These are phyloP conservation scores for Globisporangium spinosum DNA, from an alignment of 352 stramenopile genomes.

Conservation along the genomic window DNA sequence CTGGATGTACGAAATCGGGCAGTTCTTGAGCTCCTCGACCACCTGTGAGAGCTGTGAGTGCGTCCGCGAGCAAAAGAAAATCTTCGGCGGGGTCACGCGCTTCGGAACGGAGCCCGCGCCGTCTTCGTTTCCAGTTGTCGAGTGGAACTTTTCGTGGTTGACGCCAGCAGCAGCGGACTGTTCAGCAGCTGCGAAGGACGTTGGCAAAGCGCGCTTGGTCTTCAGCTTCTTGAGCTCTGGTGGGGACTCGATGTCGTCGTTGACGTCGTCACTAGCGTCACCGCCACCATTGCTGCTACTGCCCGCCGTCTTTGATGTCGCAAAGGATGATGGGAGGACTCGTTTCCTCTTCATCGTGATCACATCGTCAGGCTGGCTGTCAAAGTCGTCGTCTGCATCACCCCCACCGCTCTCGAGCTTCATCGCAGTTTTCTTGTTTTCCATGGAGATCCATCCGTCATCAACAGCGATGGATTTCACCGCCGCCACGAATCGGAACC, in stretches of 20 bases:
- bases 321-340: slow-evolving; percentile 3
- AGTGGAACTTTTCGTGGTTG: slow-evolving; percentile 25
- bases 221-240: slow-evolving; percentile 18
- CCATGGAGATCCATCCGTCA: slow-evolving; percentile 45
- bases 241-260: slow-evolving; percentile 10
- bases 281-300: not conserved
- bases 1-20: slow-evolving; percentile 53
- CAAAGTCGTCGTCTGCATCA: slow-evolving; percentile 12
- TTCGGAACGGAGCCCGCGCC: not conserved
- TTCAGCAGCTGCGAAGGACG: slow-evolving; percentile 22
- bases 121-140: not conserved
- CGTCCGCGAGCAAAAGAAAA: slow-evolving; percentile 88
- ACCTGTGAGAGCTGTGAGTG: slow-evolving; percentile 85
- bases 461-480: slow-evolving; percentile 11
- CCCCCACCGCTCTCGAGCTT: not conserved
- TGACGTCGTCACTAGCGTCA: not conserved
- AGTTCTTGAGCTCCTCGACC: slow-evolving; percentile 77
- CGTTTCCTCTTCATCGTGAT: slow-evolving; percentile 1
- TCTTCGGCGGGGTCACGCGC: slow-evolving; percentile 48
- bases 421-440: slow-evolving; percentile 31
- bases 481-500: slow-evolving; percentile 26
- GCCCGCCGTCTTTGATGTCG: not conserved
- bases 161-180: not conserved
- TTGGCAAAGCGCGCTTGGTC: slow-evolving; percentile 20
- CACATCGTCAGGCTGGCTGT: not conserved